phyloP scores from a whole-genome alignment of 2,329 filamentous ascomycete species.

The Remersonia thermophila region DNA sequence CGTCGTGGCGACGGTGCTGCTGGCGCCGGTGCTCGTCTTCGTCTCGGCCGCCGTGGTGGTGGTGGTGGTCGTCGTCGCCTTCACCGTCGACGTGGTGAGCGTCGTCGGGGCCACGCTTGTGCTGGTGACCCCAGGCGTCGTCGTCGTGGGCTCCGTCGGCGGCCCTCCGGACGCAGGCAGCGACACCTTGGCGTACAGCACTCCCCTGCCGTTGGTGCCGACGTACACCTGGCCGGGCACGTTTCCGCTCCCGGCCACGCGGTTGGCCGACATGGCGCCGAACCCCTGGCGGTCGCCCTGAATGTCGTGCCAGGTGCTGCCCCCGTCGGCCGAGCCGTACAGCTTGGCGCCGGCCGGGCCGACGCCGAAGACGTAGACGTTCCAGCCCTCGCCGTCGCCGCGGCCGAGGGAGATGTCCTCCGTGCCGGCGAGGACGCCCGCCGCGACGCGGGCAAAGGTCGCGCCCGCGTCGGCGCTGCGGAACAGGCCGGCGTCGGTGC shows the following conservation, averaged over 20 bases:
- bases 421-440: slow-evolving; percentile 24
- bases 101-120: slow-evolving; percentile 1
- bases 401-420: slow-evolving; percentile 32
- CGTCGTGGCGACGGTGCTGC: slow-evolving; percentile 10
- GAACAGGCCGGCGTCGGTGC: slow-evolving; percentile 42
- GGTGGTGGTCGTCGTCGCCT: background rate
- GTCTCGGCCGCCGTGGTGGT: slow-evolving; percentile 1
- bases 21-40: slow-evolving; percentile 2
- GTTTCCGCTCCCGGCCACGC: slow-evolving; percentile 33
- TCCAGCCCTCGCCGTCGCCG: slow-evolving; percentile 29
- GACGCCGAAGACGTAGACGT: slow-evolving; percentile 34
- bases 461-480: slow-evolving; percentile 39
- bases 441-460: slow-evolving; percentile 31
- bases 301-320: slow-evolving; percentile 33
- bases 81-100: slow-evolving; percentile 1
- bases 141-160: slow-evolving; percentile 4
- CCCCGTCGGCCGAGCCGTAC: slow-evolving; percentile 32
- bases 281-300: slow-evolving; percentile 33
- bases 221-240: slow-evolving; percentile 34
- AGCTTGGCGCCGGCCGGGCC: slow-evolving; percentile 31
- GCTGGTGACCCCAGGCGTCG: background rate
- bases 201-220: slow-evolving; percentile 37
- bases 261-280: slow-evolving; percentile 28
- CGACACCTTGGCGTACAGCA: slow-evolving; percentile 24
- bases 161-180: slow-evolving; percentile 6